phyloP scores from a whole-genome alignment of 495 filamentous ascomycete species.

The Xylaria venustula region DNA sequence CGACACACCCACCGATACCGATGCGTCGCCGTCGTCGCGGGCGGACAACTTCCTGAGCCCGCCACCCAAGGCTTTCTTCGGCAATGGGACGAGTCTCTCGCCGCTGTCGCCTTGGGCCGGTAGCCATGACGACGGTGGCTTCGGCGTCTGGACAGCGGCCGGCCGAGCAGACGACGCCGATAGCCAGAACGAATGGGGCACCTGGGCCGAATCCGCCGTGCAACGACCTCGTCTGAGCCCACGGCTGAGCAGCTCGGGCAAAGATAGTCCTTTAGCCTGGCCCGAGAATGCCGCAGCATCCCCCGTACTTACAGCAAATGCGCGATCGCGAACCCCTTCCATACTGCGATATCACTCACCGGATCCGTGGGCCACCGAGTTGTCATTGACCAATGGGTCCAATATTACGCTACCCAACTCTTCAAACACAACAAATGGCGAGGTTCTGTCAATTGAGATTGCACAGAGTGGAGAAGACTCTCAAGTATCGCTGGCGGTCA shows the following conservation, averaged over 20 bases:
- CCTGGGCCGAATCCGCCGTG: slow-evolving; percentile 31
- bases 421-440: not conserved
- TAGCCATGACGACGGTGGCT: slow-evolving; percentile 38
- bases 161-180: slow-evolving; percentile 22
- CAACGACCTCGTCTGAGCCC: slow-evolving; percentile 34
- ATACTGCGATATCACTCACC: slow-evolving; percentile 47
- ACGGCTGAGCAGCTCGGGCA: slow-evolving; percentile 27
- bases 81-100: slow-evolving; percentile 29
- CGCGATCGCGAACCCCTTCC: slow-evolving; percentile 34
- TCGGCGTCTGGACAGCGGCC: slow-evolving; percentile 40
- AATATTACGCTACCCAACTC: not conserved
- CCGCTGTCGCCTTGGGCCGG: slow-evolving; percentile 47
- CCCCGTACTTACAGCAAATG: slow-evolving; percentile 22
- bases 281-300: slow-evolving; percentile 36
- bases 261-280: slow-evolving; percentile 39
- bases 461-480: not conserved
- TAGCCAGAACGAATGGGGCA: slow-evolving; percentile 36
- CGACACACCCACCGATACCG: slow-evolving; percentile 28
- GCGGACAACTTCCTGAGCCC: slow-evolving; percentile 40
- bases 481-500: not conserved
- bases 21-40: slow-evolving; percentile 29
- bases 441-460: not conserved
- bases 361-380: slow-evolving; percentile 49
- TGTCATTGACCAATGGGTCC: slow-evolving; percentile 20
- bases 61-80: slow-evolving; percentile 45